These are phyloP conservation scores for Botrytis medusae DNA, from an alignment of 2,329 filamentous ascomycete species.

Conservation along the genomic window DNA sequence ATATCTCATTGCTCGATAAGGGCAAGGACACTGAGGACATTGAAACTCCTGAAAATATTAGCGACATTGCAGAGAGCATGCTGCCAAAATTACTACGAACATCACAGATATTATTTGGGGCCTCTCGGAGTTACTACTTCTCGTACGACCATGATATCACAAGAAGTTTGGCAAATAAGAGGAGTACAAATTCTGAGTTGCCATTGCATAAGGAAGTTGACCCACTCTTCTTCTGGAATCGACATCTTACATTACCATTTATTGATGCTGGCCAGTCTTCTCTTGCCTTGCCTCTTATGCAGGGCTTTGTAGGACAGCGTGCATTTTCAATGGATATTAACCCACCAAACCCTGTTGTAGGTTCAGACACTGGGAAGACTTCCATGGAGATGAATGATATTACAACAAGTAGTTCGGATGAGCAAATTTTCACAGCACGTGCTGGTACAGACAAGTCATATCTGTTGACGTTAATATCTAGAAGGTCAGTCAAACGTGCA, in stretches of 20 bases:
- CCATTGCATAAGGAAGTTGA: conserved; percentile 75
- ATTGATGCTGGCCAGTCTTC: conserved; percentile 69
- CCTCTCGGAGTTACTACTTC: conserved; percentile 86
- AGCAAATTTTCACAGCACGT: conserved; percentile 22
- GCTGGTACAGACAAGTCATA: conserved; percentile 30
- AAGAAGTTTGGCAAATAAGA: conserved; percentile 52
- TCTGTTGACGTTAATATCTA: conserved; percentile 86
- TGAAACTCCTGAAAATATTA: conserved; percentile 9
- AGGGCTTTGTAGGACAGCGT: conserved; percentile 89
- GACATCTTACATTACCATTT: conserved; percentile 70
- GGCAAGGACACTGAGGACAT: neutral
- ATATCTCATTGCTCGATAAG: neutral
- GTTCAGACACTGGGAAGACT: conserved; percentile 49
- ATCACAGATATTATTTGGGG: conserved; percentile 78
- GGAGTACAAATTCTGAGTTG: conserved; percentile 47
- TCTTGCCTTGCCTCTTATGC: conserved; percentile 79
- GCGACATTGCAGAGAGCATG: conserved; percentile 44
- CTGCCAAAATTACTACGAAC: conserved; percentile 83
- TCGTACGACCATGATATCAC: conserved; percentile 95
- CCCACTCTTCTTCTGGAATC: conserved; percentile 88
- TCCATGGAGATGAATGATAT: conserved; percentile 45
- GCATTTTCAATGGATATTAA: conserved; percentile 71
- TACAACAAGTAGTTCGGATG: conserved; percentile 32
- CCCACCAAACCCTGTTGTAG: conserved; percentile 47
- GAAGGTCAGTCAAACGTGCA: conserved; percentile 80